Evolutionary conservation across 192 early-diverging fungal species (phyloP).

Genomic region (Geosiphon pyriformis): DNA sequence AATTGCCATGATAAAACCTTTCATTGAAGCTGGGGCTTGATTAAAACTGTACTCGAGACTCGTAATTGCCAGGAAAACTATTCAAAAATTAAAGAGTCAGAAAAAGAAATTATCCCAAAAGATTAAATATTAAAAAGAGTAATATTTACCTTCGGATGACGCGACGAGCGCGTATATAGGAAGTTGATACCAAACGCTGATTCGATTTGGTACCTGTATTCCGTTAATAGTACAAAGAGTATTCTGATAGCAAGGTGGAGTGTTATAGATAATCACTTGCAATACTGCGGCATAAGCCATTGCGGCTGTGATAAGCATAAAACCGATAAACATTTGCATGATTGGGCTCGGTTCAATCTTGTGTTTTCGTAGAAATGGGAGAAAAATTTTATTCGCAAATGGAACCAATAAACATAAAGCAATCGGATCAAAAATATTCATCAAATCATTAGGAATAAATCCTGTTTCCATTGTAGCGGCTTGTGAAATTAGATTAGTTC

Average conservation of each 20-base stretch:
- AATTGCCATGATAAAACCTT: constrained; percentile 63
- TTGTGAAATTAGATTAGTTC: constrained; percentile 56
- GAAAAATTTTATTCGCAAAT: constrained; percentile 57
- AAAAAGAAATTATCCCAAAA: neutral
- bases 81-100: neutral
- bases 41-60: constrained; percentile 63
- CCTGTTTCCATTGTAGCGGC: constrained; percentile 53
- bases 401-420: constrained; percentile 65
- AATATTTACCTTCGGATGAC: constrained; percentile 46
- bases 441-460: constrained; percentile 57
- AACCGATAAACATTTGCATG: constrained; percentile 61
- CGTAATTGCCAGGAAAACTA: constrained; percentile 57
- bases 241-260: constrained; percentile 46
- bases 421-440: constrained; percentile 62
- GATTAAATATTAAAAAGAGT: neutral
- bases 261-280: constrained; percentile 57
- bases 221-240: constrained; percentile 25
- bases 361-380: constrained; percentile 49
- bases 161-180: constrained; percentile 56
- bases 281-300: constrained; percentile 58
- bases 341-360: constrained; percentile 55
- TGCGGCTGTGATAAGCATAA: constrained; percentile 49
- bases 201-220: constrained; percentile 39
- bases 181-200: constrained; percentile 53
- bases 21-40: constrained; percentile 52